These are phyloP conservation scores for Russula sp. DNA, from an alignment of 768 basidiomycete species.

Conservation along the genomic window DNA sequence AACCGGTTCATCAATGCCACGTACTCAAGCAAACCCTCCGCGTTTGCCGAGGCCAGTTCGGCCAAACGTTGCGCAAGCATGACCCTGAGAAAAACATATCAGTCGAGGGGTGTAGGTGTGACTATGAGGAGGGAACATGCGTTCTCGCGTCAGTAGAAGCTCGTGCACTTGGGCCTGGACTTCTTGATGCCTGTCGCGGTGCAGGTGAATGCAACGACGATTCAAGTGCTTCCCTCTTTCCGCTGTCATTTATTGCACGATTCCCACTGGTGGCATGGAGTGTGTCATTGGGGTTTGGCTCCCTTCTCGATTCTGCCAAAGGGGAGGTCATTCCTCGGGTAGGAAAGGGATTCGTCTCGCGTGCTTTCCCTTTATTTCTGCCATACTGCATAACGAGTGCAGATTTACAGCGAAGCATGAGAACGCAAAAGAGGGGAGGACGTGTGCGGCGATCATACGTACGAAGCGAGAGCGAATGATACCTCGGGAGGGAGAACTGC, in stretches of 20 bases:
- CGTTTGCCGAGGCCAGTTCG: conserved; percentile 72
- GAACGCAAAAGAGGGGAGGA: conserved; percentile 5
- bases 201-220: conserved; percentile 14
- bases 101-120: conserved; percentile 15
- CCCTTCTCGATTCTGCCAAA: conserved; percentile 1
- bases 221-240: conserved; percentile 18
- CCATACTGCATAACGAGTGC: conserved; percentile 25
- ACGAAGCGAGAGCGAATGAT: conserved; percentile 36
- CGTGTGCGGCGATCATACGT: conserved; percentile 19
- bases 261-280: not conserved
- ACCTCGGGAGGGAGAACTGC: conserved; percentile 20
- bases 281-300: conserved; percentile 18
- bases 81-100: conserved; percentile 37
- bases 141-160: conserved; percentile 18
- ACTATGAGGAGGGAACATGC: conserved; percentile 16
- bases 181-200: not conserved
- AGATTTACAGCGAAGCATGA: conserved; percentile 11
- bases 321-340: conserved; percentile 16
- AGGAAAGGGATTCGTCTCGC: conserved; percentile 22
- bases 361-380: conserved; percentile 29
- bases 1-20: conserved; percentile 25
- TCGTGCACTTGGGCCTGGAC: conserved; percentile 6
- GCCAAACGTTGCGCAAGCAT: conserved; percentile 76
- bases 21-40: conserved; percentile 71
- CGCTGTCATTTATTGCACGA: not conserved